Conservation (phyloP, 305 asterid genomes). For the Fraxinus platypoda region DNA sequence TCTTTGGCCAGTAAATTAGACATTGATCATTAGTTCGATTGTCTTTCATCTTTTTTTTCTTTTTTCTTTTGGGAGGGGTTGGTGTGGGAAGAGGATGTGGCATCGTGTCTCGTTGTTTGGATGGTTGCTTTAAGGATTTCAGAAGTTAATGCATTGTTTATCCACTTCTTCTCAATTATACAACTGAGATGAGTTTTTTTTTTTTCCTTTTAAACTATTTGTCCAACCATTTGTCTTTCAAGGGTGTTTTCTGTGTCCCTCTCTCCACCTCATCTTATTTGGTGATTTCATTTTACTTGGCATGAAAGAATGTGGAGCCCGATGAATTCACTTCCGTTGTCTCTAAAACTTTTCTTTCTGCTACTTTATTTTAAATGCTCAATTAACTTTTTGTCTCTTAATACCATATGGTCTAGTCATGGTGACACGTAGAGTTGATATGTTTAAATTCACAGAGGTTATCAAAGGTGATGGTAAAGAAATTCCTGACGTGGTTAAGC, state of each 20-base stretch:
- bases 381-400: constrained; percentile 7
- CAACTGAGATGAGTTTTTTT: neutral
- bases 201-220: neutral
- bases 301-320: neutral
- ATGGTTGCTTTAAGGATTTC: neutral
- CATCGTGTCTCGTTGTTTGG: neutral
- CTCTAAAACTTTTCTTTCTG: constrained; percentile 5
- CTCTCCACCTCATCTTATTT: neutral
- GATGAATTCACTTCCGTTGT: neutral
- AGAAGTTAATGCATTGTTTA: neutral
- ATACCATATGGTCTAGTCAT: neutral
- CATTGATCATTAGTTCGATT: neutral
- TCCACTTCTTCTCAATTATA: neutral
- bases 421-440: constrained; percentile 8
- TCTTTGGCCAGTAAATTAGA: neutral
- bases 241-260: neutral
- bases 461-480: constrained; percentile 75
- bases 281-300: neutral
- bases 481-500: constrained; percentile 73
- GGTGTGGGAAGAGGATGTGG: neutral
- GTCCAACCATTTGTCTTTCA: neutral
- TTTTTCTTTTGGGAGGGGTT: neutral
- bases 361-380: neutral
- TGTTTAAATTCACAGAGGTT: constrained; percentile 53
- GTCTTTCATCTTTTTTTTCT: neutral